Evolutionary conservation across 169 alveolate species (phyloP), one percentile per base, ranked within the genome.

Genomic region (Cardiosporidium cionae): DNA sequence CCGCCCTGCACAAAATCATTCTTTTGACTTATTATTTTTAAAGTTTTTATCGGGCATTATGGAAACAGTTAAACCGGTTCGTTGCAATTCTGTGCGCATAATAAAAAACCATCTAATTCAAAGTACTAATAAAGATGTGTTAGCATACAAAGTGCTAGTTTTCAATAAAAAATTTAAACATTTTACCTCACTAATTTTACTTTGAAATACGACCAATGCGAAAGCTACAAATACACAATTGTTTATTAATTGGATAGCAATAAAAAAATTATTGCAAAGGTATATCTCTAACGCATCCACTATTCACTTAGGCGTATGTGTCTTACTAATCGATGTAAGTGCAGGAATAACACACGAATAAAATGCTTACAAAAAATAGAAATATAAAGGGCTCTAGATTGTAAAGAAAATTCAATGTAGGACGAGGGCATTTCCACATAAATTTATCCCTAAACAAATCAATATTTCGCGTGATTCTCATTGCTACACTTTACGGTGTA

Each of bases 1-100:
- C n/a, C n/a, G n/a, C n/a, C n/a, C n/a, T n/a, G n/a, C n/a, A n/a
- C n/a, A n/a, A n/a, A n/a, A n/a, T n/a, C 53, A 52, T 3, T 27
- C 63, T 33, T 7, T 64, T 0, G 7, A 23, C 28, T 34, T n/a
- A 3, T 66, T 29, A 9, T 67, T 35, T 62, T 62, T 9, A 5
- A 37, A 9, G 23, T 2, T 67, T 36, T 67, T 67, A 64, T 64
- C 44, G 29, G 73, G 63, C 36, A 67, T 35, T 0, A 67, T 32
- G 44, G 73, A 67, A 36, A 67, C 29, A 25, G 73, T 67, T 6
- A 67, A 35, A 1, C 73, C 73, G 62, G 16, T n/a, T 5, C 33
- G 34, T 5, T 29, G 36, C 28, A 67, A 64, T 32, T 33, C 73
- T 67, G 73, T 2, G 52, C 27, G 2, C 6, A 2, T n/a, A 28